A percentile compares a stretch with the other conserved stretches of the same genome.
Evolutionary conservation across 148 eudicot genomes (phyloP).

Genomic region (Heliosperma pusillum): DNA sequence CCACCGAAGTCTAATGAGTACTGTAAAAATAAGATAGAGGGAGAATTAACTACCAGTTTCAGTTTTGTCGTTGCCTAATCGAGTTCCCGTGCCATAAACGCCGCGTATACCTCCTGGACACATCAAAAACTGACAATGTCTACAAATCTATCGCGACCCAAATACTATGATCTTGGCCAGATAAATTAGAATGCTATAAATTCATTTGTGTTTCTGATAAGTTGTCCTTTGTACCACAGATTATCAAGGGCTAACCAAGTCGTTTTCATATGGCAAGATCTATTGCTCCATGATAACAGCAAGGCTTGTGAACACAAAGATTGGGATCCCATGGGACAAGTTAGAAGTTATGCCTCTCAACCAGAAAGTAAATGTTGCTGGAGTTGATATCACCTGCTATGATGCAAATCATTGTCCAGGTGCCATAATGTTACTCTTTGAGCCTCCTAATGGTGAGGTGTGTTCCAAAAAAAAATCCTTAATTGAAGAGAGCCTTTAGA

Average conservation of each 20-base stretch:
- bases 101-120: background rate
- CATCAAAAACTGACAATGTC: background rate
- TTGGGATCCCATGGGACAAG: constrained; percentile 79
- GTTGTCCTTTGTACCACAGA: constrained; percentile 43
- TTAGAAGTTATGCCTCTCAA: constrained; percentile 72
- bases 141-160: background rate
- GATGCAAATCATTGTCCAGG: constrained; percentile 99
- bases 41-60: background rate
- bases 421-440: constrained; percentile 74
- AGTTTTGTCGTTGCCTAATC: background rate
- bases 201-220: constrained; percentile 4
- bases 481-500: background rate
- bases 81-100: background rate
- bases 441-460: constrained; percentile 91
- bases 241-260: constrained; percentile 85
- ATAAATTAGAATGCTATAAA: constrained; percentile 2
- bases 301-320: constrained; percentile 73
- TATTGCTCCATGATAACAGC: constrained; percentile 89
- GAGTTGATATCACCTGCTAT: constrained; percentile 78
- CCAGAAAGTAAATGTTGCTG: constrained; percentile 63
- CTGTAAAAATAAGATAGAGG: background rate
- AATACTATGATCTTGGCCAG: constrained; percentile 19
- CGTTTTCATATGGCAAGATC: constrained; percentile 81
- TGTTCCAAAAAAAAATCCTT: constrained; percentile 18
- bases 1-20: background rate